phyloP scores from a whole-genome alignment of 208 protist species.

The Trypanosoma brucei region DNA sequence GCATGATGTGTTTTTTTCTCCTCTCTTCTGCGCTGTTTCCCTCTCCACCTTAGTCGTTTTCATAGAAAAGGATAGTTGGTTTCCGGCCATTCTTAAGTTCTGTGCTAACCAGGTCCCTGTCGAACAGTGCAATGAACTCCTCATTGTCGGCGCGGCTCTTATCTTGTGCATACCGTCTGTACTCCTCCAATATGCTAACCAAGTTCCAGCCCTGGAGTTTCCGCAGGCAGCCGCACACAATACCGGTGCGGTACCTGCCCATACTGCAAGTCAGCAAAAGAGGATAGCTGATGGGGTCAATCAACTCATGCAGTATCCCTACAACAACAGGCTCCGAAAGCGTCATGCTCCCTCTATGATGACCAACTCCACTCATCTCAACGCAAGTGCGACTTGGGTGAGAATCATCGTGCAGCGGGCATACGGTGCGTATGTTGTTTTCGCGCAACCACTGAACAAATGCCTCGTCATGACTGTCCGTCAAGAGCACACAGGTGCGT shows the following conservation, averaged over 20 bases:
- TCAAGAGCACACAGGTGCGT: constrained; percentile 94
- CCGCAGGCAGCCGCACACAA: constrained; percentile 96
- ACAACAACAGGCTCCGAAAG: constrained; percentile 86
- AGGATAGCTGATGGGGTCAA: constrained; percentile 94
- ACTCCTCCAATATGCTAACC: constrained; percentile 97
- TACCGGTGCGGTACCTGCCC: constrained; percentile 95
- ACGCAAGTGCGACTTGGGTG: constrained; percentile 11
- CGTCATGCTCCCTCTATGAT: constrained; percentile 55
- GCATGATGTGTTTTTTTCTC: background rate
- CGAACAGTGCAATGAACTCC: constrained; percentile 99
- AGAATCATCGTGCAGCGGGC: constrained; percentile 47
- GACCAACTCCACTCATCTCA: constrained; percentile 15
- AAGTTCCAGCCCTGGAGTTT: constrained; percentile 98
- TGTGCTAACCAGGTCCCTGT: constrained; percentile 95
- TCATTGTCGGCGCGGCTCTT: constrained; percentile 95
- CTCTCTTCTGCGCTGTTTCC: background rate
- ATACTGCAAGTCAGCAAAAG: constrained; percentile 95
- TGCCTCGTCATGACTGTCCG: constrained; percentile 84
- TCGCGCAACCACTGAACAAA: constrained; percentile 94
- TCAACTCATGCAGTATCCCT: constrained; percentile 90
- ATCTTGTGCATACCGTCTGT: constrained; percentile 92
- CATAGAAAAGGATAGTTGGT: constrained; percentile 69
- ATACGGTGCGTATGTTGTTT: constrained; percentile 83
- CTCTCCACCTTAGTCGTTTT: background rate
- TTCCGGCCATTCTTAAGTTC: constrained; percentile 42